phyloP scores from a whole-genome alignment of 2,329 filamentous ascomycete genomes.

The Colletotrichum liriopes region DNA sequence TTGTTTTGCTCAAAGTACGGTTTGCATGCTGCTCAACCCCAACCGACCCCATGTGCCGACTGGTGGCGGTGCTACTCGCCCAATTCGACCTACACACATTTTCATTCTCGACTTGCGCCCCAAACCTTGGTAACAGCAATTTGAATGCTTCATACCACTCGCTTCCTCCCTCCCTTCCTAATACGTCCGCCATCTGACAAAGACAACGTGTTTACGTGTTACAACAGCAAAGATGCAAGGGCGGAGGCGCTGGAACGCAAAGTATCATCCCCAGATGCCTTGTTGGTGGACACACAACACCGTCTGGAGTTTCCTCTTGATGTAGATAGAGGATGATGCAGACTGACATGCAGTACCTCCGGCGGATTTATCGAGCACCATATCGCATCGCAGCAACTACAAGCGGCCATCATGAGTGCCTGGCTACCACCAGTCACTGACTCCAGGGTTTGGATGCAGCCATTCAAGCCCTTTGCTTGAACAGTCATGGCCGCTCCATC shows the following conservation, averaged over 20 bases:
- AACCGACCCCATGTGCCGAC: constrained; percentile 13
- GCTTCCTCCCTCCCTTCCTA: constrained; percentile 9
- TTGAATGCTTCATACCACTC: background rate
- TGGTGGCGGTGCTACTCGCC: constrained; percentile 9
- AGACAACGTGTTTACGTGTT: constrained; percentile 10
- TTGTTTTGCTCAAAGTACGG: background rate
- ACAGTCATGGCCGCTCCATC: constrained; percentile 7
- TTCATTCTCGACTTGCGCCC: constrained; percentile 11
- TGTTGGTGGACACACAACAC: constrained; percentile 8
- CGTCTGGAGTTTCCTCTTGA: constrained; percentile 19
- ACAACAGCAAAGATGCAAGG: constrained; percentile 35
- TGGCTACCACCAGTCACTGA: background rate
- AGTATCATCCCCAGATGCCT: background rate
- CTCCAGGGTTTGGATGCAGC: constrained; percentile 10
- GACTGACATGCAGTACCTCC: constrained; percentile 11
- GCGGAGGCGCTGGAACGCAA: constrained; percentile 35
- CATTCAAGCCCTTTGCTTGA: background rate
- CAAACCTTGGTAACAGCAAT: background rate
- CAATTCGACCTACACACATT: constrained; percentile 11
- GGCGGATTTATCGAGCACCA: background rate
- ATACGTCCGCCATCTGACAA: constrained; percentile 23
- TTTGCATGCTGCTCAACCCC: background rate
- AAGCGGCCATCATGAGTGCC: background rate
- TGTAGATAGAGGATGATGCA: constrained; percentile 2
- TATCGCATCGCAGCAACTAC: constrained; percentile 1